A percentile compares a stretch with the other conserved stretches of the same genome.
Evolutionary conservation across 2,329 filamentous ascomycete species (phyloP).

Genomic region (Colletotrichum plurivorum): DNA sequence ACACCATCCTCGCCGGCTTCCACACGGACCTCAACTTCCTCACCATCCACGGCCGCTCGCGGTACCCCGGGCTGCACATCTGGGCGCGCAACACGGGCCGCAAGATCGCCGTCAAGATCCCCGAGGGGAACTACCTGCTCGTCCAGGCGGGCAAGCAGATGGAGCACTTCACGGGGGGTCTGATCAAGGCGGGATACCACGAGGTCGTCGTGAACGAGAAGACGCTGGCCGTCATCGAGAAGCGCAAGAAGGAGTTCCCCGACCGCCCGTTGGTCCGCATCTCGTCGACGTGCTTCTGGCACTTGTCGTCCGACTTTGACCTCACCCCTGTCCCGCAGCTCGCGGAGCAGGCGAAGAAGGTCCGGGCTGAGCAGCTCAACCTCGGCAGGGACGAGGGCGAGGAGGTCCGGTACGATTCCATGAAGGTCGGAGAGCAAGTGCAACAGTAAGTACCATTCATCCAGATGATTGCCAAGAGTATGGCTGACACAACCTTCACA

Average conservation of each 20-base stretch:
- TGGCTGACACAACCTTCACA: conserved; percentile 40
- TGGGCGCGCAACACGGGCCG: conserved; percentile 75
- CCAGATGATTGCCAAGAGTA: background rate
- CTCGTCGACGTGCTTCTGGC: conserved; percentile 74
- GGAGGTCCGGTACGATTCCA: conserved; percentile 61
- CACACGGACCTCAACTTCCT: conserved; percentile 77
- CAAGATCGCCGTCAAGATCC: conserved; percentile 72
- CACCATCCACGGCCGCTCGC: conserved; percentile 74
- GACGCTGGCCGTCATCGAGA: conserved; percentile 63
- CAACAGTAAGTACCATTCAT: conserved; percentile 59
- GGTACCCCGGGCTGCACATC: conserved; percentile 73
- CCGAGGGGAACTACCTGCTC: conserved; percentile 69
- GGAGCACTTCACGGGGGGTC: conserved; percentile 72
- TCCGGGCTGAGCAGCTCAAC: conserved; percentile 62
- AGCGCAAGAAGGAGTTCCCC: conserved; percentile 57
- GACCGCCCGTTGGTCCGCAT: conserved; percentile 69
- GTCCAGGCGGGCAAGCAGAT: conserved; percentile 76
- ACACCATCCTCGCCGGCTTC: conserved; percentile 75
- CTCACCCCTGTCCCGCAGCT: conserved; percentile 65
- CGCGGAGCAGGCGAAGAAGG: conserved; percentile 57
- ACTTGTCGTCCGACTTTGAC: conserved; percentile 70
- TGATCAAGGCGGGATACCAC: conserved; percentile 74
- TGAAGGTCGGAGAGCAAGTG: conserved; percentile 73
- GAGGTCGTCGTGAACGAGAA: conserved; percentile 71
- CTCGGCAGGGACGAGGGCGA: conserved; percentile 68